Base-by-base conservation (phyloP, 2,329 filamentous ascomycete species). In the Fusarium palustre region DNA sequence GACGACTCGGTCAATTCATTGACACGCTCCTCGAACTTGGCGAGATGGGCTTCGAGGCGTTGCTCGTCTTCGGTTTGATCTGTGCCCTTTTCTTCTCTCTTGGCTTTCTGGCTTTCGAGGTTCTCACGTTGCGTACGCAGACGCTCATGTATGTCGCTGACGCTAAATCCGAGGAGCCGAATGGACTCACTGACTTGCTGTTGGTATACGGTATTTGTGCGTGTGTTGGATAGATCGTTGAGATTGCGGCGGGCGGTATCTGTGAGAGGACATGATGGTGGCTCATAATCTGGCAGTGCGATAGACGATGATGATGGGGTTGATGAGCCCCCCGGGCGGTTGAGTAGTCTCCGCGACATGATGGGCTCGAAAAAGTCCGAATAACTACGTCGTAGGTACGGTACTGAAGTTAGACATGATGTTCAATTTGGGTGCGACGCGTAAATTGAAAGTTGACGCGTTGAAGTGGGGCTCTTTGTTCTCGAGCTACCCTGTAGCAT, bases 121-220 rank as follows among this genome's bases (percentile, higher is more conserved):
- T 76, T 70, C 5, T 76, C 72, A 11, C 75, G 78, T 64, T 82
- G 78, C n/a, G 77, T 74, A 31, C 76, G 76, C 3, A 83, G 68
- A 8, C 78, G 76, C 55, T 87, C 86, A 69, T 88, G 85, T 69
- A 87, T 77, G 69, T 82, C 81, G 49, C 81, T 80, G 15, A 87
- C 82, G 59, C 76, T 80, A 41, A 78, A 77, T 30, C 81, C 81
- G 18, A 88, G 79, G 11, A 84, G 72, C 9, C 79, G 76, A 36
- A 82, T 68, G 7, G 84, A 82, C 25, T 82, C 77, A 52, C 79
- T 79, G 31, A 88, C 78, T 38, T 87, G 84, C 10, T 78, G 73
- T 25, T 83, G 79, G 74, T 86, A 87, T 24, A 75, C 75, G 15
- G 77, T 76, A 20, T 78, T 80, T 54, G 81, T 76, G 47, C 80